Conservation (phyloP, 2,329 filamentous ascomycete genomes). For the Blumeria graminis region DNA sequence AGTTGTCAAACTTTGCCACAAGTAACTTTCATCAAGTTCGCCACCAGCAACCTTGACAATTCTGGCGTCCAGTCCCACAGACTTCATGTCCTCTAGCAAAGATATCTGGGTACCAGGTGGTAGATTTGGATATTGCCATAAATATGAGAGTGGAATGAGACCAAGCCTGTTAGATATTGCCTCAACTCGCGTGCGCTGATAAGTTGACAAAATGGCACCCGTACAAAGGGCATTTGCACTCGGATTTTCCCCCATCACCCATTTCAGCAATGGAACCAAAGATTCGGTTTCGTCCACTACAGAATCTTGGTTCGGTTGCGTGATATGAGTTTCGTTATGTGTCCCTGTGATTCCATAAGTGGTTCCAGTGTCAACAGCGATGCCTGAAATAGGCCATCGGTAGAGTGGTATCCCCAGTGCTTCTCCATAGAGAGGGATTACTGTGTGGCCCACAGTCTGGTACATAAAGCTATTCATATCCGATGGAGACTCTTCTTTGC, state of each 20-base stretch:
- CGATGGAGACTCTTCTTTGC: slow-evolving; percentile 20
- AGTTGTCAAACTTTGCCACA: slow-evolving; percentile 61
- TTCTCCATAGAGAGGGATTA: slow-evolving; percentile 63
- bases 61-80: slow-evolving; percentile 56
- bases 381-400: slow-evolving; percentile 50
- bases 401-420: slow-evolving; percentile 69
- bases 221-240: slow-evolving; percentile 69
- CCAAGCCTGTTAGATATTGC: slow-evolving; percentile 70
- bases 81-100: slow-evolving; percentile 63
- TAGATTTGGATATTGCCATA: slow-evolving; percentile 76
- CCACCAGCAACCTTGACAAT: slow-evolving; percentile 90
- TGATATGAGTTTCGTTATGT: neutral
- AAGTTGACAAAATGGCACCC: slow-evolving; percentile 81
- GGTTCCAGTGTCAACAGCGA: slow-evolving; percentile 41
- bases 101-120: slow-evolving; percentile 23
- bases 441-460: slow-evolving; percentile 77
- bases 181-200: slow-evolving; percentile 90
- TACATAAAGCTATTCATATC: slow-evolving; percentile 99
- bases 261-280: slow-evolving; percentile 48
- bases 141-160: slow-evolving; percentile 56
- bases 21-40: slow-evolving; percentile 53
- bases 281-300: slow-evolving; percentile 64
- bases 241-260: slow-evolving; percentile 44
- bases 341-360: slow-evolving; percentile 30
- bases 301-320: slow-evolving; percentile 3